phyloP scores from a whole-genome alignment of 2,329 filamentous ascomycete species.

The Phialocephala sp. region DNA sequence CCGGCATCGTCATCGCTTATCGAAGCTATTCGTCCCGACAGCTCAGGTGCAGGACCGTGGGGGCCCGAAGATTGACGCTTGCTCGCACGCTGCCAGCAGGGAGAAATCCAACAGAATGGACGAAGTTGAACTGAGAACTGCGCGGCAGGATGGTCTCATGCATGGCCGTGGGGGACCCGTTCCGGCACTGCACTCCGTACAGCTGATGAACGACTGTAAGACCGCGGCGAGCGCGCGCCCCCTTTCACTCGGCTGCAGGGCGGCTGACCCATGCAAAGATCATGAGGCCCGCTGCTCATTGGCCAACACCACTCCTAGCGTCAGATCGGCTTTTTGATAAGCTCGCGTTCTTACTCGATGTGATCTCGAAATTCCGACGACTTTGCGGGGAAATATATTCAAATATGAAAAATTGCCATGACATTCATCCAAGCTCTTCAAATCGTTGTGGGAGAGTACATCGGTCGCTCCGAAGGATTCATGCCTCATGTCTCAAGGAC shows the following conservation, averaged over 20 bases:
- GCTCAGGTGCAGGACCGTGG: not conserved
- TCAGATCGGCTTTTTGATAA: not conserved
- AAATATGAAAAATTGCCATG: not conserved
- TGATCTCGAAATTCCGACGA: conserved; percentile 4
- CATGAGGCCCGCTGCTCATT: not conserved
- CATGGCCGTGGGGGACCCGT: too few species aligned
- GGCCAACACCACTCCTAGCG: not conserved
- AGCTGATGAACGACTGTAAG: too few species aligned
- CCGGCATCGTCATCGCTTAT: not conserved
- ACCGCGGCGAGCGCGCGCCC: too few species aligned
- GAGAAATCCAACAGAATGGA: too few species aligned
- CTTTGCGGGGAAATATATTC: not conserved
- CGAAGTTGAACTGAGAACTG: too few species aligned
- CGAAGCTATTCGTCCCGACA: not conserved
- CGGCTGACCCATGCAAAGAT: too few species aligned
- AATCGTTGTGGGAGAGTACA: not conserved
- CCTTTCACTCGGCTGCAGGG: too few species aligned
- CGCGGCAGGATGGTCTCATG: too few species aligned
- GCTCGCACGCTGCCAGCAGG: too few species aligned
- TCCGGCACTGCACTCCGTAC: too few species aligned
- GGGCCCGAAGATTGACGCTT: too few species aligned
- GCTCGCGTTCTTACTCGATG: conserved; percentile 6
- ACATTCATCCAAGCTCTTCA: not conserved
- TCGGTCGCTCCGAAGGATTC: not conserved
- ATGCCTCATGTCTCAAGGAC: not conserved